Evolutionary conservation across 106 monocot species (phyloP).

Genomic region (Alisma plantagoaquatica): DNA sequence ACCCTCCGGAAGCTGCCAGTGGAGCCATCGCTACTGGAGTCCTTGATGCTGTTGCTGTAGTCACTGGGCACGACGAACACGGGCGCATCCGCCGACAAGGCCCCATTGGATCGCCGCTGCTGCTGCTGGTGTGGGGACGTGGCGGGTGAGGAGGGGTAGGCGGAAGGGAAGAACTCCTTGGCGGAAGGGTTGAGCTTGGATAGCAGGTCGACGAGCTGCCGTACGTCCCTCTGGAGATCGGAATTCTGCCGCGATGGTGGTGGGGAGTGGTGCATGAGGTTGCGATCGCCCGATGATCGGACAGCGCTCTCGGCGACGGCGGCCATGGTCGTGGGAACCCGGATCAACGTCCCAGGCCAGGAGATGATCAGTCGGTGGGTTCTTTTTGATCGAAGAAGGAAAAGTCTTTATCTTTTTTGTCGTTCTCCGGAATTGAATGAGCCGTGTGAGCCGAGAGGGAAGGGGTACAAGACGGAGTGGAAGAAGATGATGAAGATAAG

Average conservation of each 20-base stretch:
- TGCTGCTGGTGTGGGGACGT: background rate
- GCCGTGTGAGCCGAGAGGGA: too few species aligned
- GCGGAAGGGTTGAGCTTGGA: slow-evolving; percentile 18
- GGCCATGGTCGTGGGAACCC: too few species aligned
- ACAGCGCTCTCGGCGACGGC: slow-evolving; percentile 9
- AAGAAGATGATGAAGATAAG: too few species aligned
- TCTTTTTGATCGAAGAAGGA: too few species aligned
- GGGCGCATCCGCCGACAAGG: slow-evolving; percentile 8
- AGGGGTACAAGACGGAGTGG: too few species aligned
- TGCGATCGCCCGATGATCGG: slow-evolving; percentile 9
- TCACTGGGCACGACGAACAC: slow-evolving; percentile 1
- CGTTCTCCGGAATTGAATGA: too few species aligned
- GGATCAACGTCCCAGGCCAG: too few species aligned
- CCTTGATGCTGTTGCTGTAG: slow-evolving; percentile 1
- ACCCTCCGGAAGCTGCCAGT: slow-evolving; percentile 2
- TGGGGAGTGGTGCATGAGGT: background rate
- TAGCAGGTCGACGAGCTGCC: slow-evolving; percentile 12
- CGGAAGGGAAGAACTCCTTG: slow-evolving; percentile 11
- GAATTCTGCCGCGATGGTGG: slow-evolving; percentile 5
- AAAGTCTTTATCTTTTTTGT: too few species aligned
- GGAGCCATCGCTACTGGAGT: slow-evolving; percentile 6
- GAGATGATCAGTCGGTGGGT: too few species aligned
- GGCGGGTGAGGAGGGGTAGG: background rate
- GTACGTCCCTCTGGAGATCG: slow-evolving; percentile 4
- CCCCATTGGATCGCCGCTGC: background rate